Conservation (phyloP, 257 asterid genomes). For the Solanum ossicruentum region DNA sequence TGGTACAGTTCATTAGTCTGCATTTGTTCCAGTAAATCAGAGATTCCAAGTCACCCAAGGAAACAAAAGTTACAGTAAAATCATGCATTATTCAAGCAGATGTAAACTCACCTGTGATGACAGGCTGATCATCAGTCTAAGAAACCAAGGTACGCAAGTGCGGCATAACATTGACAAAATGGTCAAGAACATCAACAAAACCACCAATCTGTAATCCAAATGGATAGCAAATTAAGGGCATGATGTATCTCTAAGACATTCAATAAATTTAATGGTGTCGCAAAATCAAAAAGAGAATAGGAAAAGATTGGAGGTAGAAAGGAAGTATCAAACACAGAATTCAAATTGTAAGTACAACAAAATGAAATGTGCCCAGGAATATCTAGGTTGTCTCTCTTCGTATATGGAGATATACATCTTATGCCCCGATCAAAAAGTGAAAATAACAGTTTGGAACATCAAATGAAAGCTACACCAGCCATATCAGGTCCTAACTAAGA, state of each 20-base stretch:
- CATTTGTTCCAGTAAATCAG: conserved; percentile 17
- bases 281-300: neutral
- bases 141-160: conserved; percentile 61
- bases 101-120: conserved; percentile 56
- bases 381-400: neutral
- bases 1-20: conserved; percentile 90
- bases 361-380: neutral
- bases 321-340: neutral
- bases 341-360: neutral
- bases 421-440: neutral
- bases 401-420: neutral
- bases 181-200: conserved; percentile 39
- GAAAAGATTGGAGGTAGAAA: neutral
- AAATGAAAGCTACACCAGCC: neutral
- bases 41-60: conserved; percentile 13
- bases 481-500: neutral
- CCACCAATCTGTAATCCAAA: conserved; percentile 44
- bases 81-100: conserved; percentile 9
- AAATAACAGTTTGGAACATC: neutral
- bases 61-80: neutral
- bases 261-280: neutral
- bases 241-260: conserved; percentile 1
- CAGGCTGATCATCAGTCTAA: conserved; percentile 69
- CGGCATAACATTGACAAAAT: conserved; percentile 40
- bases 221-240: conserved; percentile 2